phyloP scores from a whole-genome alignment of 1,139 yeast genomes.

The Blastobotrys serpentis region DNA sequence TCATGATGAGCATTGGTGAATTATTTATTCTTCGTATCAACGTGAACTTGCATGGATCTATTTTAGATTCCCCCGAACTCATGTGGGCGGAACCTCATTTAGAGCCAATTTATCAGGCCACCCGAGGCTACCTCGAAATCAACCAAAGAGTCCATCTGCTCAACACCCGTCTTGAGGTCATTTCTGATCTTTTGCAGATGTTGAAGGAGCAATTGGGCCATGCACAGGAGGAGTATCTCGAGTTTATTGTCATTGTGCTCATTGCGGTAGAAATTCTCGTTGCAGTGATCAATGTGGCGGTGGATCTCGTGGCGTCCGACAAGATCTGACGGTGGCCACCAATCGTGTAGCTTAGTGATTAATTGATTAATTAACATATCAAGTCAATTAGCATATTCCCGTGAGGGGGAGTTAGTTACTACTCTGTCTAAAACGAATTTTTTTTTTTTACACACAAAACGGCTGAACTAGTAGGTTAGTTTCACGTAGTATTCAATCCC shows the following conservation, averaged over 20 bases:
- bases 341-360: no score
- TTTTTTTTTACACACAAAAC: conserved; percentile 7
- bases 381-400: no score
- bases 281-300: conserved; percentile 63
- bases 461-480: conserved; percentile 3
- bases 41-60: conserved; percentile 91
- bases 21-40: conserved; percentile 79
- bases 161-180: conserved; percentile 89
- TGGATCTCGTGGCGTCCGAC: conserved; percentile 31
- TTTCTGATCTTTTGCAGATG: conserved; percentile 90
- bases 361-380: no score
- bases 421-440: no score
- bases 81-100: conserved; percentile 99
- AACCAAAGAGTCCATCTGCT: conserved; percentile 86
- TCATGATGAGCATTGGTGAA: conserved; percentile 96
- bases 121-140: conserved; percentile 90
- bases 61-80: conserved; percentile 90
- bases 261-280: conserved; percentile 92
- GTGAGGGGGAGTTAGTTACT: no score
- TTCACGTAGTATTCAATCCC: conserved; percentile 31
- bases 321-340: conserved; percentile 14
- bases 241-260: conserved; percentile 85
- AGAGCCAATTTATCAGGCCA: conserved; percentile 95
- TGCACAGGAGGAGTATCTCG: conserved; percentile 80
- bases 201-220: conserved; percentile 95